Conservation (phyloP, 2,329 filamentous ascomycete genomes). For the Botrytis aclada region DNA sequence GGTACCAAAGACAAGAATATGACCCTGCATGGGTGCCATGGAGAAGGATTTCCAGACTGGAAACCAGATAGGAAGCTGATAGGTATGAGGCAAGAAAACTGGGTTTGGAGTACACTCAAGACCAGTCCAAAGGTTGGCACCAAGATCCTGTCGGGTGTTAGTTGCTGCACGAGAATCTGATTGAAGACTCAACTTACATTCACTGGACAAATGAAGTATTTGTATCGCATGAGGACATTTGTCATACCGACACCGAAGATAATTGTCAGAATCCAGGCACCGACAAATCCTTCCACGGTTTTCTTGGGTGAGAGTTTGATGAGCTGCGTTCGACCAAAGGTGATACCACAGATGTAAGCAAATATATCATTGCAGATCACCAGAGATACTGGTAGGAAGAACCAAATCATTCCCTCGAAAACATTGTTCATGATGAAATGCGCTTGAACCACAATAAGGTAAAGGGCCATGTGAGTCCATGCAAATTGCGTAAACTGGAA, state of each 20-base stretch:
- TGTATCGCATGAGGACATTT: slow-evolving; percentile 81
- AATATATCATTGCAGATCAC: slow-evolving; percentile 99
- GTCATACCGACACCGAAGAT: slow-evolving; percentile 79
- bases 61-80: slow-evolving; percentile 69
- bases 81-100: slow-evolving; percentile 77
- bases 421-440: slow-evolving; percentile 99
- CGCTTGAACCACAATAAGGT: slow-evolving; percentile 94
- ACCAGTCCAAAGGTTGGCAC: slow-evolving; percentile 87
- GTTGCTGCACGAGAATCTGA: not conserved
- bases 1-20: slow-evolving; percentile 83
- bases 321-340: slow-evolving; percentile 91
- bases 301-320: slow-evolving; percentile 99
- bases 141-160: slow-evolving; percentile 60
- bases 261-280: slow-evolving; percentile 93
- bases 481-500: slow-evolving; percentile 99
- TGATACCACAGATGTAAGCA: slow-evolving; percentile 95
- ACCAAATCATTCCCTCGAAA: slow-evolving; percentile 99
- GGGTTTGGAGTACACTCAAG: slow-evolving; percentile 89
- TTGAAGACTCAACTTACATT: slow-evolving; percentile 54
- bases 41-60: slow-evolving; percentile 70
- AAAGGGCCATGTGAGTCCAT: slow-evolving; percentile 99
- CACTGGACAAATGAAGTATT: slow-evolving; percentile 97
- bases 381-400: slow-evolving; percentile 90
- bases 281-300: slow-evolving; percentile 96
- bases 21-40: slow-evolving; percentile 86